phyloP scores from a whole-genome alignment of 1,139 yeast species.

The Suhomyces terraborum region DNA sequence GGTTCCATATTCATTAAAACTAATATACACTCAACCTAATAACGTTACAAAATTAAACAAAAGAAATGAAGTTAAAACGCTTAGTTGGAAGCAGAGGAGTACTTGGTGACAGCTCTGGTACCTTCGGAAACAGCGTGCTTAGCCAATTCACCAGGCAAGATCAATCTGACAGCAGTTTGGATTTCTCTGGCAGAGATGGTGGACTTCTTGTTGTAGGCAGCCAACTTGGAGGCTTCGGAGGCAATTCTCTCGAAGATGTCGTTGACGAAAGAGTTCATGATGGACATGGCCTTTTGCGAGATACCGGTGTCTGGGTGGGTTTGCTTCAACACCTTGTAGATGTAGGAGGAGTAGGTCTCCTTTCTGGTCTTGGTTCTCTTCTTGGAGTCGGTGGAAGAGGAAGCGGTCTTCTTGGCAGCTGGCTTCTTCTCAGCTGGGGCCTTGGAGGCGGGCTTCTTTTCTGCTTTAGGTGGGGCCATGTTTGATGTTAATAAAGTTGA shows the following conservation, averaged over 20 bases:
- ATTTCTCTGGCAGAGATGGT: slow-evolving; percentile 99
- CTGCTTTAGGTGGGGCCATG: slow-evolving; percentile 94
- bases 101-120: slow-evolving; percentile 99
- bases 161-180: slow-evolving; percentile 98
- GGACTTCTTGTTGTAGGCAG: slow-evolving; percentile 99
- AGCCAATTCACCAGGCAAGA: slow-evolving; percentile 99
- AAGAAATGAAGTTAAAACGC: slow-evolving; percentile 17
- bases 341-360: slow-evolving; percentile 98
- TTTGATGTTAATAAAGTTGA: neutral
- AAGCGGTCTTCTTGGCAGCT: slow-evolving; percentile 90
- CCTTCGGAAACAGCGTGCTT: slow-evolving; percentile 99
- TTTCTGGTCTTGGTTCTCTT: slow-evolving; percentile 97
- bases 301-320: slow-evolving; percentile 99
- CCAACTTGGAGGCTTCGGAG: slow-evolving; percentile 97
- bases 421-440: slow-evolving; percentile 98
- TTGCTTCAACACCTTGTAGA: slow-evolving; percentile 97
- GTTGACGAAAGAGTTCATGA: slow-evolving; percentile 98
- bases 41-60: slow-evolving; percentile 19
- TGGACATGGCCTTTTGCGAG: slow-evolving; percentile 98
- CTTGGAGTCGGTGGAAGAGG: slow-evolving; percentile 69
- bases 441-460: slow-evolving; percentile 98
- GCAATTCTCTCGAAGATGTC: slow-evolving; percentile 96
- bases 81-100: slow-evolving; percentile 79
- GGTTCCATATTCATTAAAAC: slow-evolving; percentile 20
- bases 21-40: slow-evolving; percentile 22